Evolutionary conservation across 2,329 filamentous ascomycete species (phyloP).

Genomic region (Hypoxylon sp.): DNA sequence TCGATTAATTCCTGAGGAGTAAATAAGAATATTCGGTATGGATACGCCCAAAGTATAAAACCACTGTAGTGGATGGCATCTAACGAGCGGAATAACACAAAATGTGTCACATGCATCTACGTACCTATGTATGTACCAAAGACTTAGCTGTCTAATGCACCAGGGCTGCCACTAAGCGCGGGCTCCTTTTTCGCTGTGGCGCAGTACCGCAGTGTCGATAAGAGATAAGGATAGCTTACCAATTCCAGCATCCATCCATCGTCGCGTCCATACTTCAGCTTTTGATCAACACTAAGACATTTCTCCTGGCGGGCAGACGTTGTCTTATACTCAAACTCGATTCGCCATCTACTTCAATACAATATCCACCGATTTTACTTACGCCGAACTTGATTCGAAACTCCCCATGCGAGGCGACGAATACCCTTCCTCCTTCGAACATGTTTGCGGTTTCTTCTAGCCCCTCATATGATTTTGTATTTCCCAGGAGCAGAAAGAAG

Average conservation of each 20-base stretch:
- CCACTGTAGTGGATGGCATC: no score
- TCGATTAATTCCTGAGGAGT: no score
- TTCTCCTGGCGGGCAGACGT: not conserved
- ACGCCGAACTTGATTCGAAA: conserved; percentile 25
- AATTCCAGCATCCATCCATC: conserved; percentile 29
- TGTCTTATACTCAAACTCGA: conserved; percentile 3
- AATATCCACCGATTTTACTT: not conserved
- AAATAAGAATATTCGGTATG: no score
- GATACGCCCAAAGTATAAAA: no score
- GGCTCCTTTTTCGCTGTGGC: conserved; percentile 26
- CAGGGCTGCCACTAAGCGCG: conserved; percentile 4
- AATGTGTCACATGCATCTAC: no score
- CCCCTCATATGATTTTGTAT: conserved; percentile 53
- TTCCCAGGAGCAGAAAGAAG: conserved; percentile 55
- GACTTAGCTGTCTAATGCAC: not conserved
- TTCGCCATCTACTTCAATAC: not conserved
- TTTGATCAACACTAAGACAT: conserved; percentile 3
- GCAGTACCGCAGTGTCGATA: conserved; percentile 27
- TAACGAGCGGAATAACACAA: no score
- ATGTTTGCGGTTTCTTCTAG: conserved; percentile 55
- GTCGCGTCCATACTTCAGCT: not conserved
- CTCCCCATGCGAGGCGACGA: conserved; percentile 51
- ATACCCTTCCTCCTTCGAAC: conserved; percentile 48
- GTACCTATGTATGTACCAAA: no score
- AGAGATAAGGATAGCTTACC: conserved; percentile 37